phyloP scores from a whole-genome alignment of 306 rosid species.

The Castanopsis chinensis region DNA sequence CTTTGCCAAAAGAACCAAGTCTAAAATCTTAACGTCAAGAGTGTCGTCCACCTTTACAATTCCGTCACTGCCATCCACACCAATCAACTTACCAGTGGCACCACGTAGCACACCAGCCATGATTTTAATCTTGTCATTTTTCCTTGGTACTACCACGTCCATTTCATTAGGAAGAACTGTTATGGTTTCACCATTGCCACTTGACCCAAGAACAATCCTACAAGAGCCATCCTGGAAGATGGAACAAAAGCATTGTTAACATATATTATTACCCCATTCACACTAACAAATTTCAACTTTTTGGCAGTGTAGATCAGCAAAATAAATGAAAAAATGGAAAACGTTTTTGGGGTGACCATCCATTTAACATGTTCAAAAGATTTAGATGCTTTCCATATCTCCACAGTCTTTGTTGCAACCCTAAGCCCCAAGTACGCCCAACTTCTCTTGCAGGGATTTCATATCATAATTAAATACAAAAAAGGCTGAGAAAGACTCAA shows the following conservation, averaged over 20 bases:
- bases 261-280: background rate
- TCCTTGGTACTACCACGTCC: conserved; percentile 82
- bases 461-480: background rate
- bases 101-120: conserved; percentile 89
- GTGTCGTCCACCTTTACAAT: conserved; percentile 95
- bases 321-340: background rate
- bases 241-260: background rate
- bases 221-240: conserved; percentile 80
- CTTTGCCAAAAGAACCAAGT: conserved; percentile 79
- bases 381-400: background rate
- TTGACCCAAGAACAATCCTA: conserved; percentile 68
- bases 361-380: background rate
- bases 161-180: conserved; percentile 64
- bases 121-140: conserved; percentile 79
- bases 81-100: conserved; percentile 91
- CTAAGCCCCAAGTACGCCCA: background rate
- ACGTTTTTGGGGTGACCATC: background rate
- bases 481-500: background rate
- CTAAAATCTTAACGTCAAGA: conserved; percentile 90
- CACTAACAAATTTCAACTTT: background rate
- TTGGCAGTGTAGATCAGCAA: background rate
- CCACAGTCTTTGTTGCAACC: background rate
- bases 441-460: background rate
- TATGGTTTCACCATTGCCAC: conserved; percentile 69
- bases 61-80: conserved; percentile 97